Percentiles rank a stretch among this genome's conserved stretches.
These are phyloP conservation scores for Zygotorulaspora mrakii DNA, from an alignment of 1,139 yeast species.

Conservation along the genomic window DNA sequence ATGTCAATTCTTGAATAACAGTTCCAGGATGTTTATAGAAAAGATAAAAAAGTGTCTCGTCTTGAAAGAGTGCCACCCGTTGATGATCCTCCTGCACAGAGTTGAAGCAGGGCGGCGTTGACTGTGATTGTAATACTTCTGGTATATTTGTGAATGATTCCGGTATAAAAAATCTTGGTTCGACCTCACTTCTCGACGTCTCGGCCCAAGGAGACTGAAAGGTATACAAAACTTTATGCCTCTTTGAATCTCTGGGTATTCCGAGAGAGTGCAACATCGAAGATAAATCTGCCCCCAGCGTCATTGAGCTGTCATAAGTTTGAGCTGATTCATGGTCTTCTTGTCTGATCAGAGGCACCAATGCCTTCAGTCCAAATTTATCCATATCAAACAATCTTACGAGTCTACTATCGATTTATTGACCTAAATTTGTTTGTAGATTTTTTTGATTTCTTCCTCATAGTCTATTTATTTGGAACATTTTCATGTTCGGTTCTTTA, in stretches of 20 bases:
- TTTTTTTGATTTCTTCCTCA: too few relatives aligned
- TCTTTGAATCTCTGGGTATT: conserved; percentile 26
- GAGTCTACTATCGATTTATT: too few relatives aligned
- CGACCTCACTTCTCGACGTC: conserved; percentile 85
- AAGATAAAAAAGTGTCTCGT: conserved; percentile 88
- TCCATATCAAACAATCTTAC: too few relatives aligned
- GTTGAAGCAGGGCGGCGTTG: conserved; percentile 36
- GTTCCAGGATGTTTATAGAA: conserved; percentile 94
- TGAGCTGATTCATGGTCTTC: conserved; percentile 26
- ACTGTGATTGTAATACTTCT: conserved; percentile 32
- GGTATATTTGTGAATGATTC: conserved; percentile 42
- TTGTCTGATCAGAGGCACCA: conserved; percentile 56
- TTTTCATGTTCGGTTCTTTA: conserved; percentile 1
- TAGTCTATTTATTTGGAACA: too few relatives aligned
- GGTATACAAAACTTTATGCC: conserved; percentile 52
- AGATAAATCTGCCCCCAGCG: conserved; percentile 80
- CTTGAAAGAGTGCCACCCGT: conserved; percentile 73
- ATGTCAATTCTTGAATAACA: conserved; percentile 88
- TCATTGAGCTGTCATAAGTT: conserved; percentile 42
- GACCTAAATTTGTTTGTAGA: too few relatives aligned
- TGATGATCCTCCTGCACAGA: conserved; percentile 54
- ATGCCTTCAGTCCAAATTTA: conserved; percentile 72
- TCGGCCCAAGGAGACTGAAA: conserved; percentile 94
- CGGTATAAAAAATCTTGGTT: conserved; percentile 58
- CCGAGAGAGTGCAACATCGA: conserved; percentile 55